Conservation (phyloP, 176 grass and related monocot genomes). For the Eremochloa ophiuroides region DNA sequence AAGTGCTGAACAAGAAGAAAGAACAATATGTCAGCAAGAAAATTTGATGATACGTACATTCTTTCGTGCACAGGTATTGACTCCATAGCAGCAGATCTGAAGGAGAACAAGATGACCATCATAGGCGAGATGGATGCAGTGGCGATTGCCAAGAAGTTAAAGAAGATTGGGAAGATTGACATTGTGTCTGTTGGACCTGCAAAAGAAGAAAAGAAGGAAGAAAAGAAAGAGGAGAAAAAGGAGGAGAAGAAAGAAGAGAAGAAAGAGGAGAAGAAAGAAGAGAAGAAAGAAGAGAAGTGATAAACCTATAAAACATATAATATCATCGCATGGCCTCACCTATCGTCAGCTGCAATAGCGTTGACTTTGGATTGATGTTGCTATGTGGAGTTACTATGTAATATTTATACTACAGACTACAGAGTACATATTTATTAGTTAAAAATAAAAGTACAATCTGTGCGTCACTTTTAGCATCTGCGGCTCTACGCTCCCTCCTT, state of each 20-base stretch:
- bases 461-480: conserved; percentile 14
- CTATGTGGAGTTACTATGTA: conserved; percentile 11
- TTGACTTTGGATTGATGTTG: conserved; percentile 6
- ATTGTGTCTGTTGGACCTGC: conserved; percentile 83
- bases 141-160: conserved; percentile 84
- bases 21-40: background rate
- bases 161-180: conserved; percentile 85
- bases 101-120: conserved; percentile 90
- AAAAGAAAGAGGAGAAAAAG: conserved; percentile 77
- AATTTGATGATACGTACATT: conserved; percentile 35
- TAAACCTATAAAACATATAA: conserved; percentile 18
- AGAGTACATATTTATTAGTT: no score
- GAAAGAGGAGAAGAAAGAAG: conserved; percentile 66
- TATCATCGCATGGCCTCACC: background rate
- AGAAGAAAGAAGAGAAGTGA: conserved; percentile 66
- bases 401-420: conserved; percentile 2
- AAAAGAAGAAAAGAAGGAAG: conserved; percentile 92
- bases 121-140: conserved; percentile 88
- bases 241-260: conserved; percentile 69
- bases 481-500: background rate
- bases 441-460: conserved; percentile 1
- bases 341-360: conserved; percentile 19
- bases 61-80: conserved; percentile 52
- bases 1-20: background rate
- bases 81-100: conserved; percentile 83